Evolutionary conservation across 2,329 filamentous ascomycete species (phyloP), one percentile per base, ranked within the genome.

Genomic region (Trichocomaceae sp.): DNA sequence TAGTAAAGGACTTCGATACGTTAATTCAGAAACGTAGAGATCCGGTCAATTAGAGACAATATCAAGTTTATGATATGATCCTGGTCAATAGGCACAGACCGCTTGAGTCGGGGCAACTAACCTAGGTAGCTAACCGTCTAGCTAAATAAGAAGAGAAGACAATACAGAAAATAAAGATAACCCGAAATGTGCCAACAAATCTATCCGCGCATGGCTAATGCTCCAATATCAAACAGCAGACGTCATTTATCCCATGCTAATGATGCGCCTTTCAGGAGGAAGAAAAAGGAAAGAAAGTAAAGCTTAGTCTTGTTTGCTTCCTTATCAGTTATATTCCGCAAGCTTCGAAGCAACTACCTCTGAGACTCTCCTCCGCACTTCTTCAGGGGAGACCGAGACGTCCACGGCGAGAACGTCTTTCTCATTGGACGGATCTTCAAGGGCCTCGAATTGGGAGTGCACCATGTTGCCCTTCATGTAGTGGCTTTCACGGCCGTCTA

Each of bases 401-500:
- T 90, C 85, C 56, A 92, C 77, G 53, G 76, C 82, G 59, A 90
- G 79, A 58, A 88, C 85, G 70, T 93, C 88, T 66, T 71, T 76
- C 59, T 80, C 76, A 66, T 90, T 87, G 54, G 88, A 83, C 0
- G 93, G 93, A 59, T 86, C 83, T 74, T 99, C 92, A n/a, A 99
- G 80, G 51, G 84, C 86, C 59, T 85, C 83, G 61, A 97, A 87
- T 69, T 99, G 93, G 73, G 90, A 95, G 65, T 87, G 85, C 8
- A 99, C 91, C 92, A 99, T 97, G 64, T 83, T 83, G 62, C 89
- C 87, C 64, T 93, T 92, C 91, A 99, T 96, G 73, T 93, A 99
- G 70, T 99, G 93, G 51, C 84, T 84, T 73, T 91, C 75, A 62
- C 93, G 83, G 39, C 80, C 77, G 33, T 79, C 78, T 8, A 97